Evolutionary conservation across 768 basidiomycete genomes (phyloP), one percentile per base, ranked within the genome.

Genomic region (Rubroboletus pulcherrimus): DNA sequence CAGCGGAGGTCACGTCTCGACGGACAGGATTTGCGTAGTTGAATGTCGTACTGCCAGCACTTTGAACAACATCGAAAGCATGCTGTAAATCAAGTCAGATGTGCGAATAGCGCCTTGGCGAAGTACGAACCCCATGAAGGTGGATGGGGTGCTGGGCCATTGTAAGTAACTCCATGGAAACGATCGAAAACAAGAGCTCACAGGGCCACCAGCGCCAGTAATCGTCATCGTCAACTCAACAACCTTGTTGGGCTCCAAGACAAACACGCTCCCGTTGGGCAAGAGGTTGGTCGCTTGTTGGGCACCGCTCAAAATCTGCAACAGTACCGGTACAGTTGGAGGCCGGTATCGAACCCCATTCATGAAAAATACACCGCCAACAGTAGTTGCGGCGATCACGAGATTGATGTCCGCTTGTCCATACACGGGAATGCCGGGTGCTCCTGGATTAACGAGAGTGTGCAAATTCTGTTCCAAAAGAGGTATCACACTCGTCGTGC

Each of bases 231-330:
- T 70, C 49, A 70, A 24, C 37, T 70, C 68, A 37, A 70, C 60
- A 3, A 70, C 70, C 38, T 69, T 62, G 48, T 70, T 71, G 12
- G 67, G 47, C 38, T 53, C 60, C 37, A 70, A 46, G 19, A 58
- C 54, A 24, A n/a, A 17, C n/a, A 70, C 62, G 10, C 67, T 69
- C 10, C 67, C 68, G 1, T 51, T 43, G 0, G 68, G 68, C 58
- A 70, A n/a, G 10, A 70, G 57, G 34, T 62, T 52, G 1, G 58
- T 55, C 7, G 78, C 74, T 35, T 60, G 52, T 34, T 62, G 65
- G 17, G 71, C 69, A 21, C 79, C 78, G 42, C 72, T 76, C 40
- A 79, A 49, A 6, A 79, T 76, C 53, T 80, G 78, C 40, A 79
- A 65, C 3, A 80, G 64, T 3, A 77, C 77, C 2, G 78, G 78